A percentile compares a stretch with the other conserved stretches of the same genome.
Conservation (phyloP, 306 rosid species). For the Coriaria nepalensis region DNA sequence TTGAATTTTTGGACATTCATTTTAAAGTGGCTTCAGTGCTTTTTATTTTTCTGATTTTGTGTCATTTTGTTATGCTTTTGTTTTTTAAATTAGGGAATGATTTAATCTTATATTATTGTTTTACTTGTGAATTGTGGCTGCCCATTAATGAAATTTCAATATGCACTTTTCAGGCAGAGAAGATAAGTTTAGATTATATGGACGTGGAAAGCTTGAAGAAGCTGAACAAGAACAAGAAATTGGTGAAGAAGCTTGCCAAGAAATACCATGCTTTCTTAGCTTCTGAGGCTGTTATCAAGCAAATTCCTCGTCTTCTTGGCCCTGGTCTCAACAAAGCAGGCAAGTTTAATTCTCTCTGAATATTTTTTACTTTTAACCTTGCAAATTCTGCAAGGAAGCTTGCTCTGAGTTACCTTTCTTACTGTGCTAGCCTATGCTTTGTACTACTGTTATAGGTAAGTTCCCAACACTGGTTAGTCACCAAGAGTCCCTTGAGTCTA, state of each 20-base stretch:
- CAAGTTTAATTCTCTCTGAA: slow-evolving; percentile 15
- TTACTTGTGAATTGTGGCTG: too few species aligned
- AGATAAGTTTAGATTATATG: slow-evolving; percentile 64
- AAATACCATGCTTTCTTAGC: slow-evolving; percentile 80
- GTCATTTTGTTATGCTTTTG: background rate
- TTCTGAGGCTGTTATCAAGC: slow-evolving; percentile 80
- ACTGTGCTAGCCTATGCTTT: too few species aligned
- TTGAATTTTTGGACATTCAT: too few species aligned
- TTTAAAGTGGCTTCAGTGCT: too few species aligned
- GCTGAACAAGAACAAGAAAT: slow-evolving; percentile 68
- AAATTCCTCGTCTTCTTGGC: slow-evolving; percentile 81
- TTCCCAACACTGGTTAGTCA: slow-evolving; percentile 73
- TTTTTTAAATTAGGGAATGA: background rate
- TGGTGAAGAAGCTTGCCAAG: slow-evolving; percentile 74
- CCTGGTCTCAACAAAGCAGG: slow-evolving; percentile 96
- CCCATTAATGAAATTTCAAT: background rate
- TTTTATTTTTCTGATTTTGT: too few species aligned
- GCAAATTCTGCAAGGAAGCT: background rate
- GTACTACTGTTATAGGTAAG: slow-evolving; percentile 34
- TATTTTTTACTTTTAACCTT: background rate
- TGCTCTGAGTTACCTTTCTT: background rate
- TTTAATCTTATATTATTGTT: too few species aligned
- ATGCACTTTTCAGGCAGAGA: slow-evolving; percentile 48
- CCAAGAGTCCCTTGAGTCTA: slow-evolving; percentile 74
- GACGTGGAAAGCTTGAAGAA: slow-evolving; percentile 76